A percentile compares a stretch with the other conserved stretches of the same genome.
Evolutionary conservation across 2,329 filamentous ascomycete species (phyloP).

Genomic region (Exophiala spinifera): DNA sequence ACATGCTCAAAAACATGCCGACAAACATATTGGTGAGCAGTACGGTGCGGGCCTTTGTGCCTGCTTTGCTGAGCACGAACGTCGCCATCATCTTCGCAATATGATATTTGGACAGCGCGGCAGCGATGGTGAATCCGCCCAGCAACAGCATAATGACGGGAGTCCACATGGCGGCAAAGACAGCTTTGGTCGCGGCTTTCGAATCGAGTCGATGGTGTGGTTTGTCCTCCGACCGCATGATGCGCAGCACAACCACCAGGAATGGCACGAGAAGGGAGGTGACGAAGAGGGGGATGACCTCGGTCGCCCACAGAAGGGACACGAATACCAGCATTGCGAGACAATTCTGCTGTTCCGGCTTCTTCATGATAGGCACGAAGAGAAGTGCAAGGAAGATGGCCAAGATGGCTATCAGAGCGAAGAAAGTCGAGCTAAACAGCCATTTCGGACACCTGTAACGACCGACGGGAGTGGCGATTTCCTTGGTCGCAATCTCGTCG

Average conservation of each 20-base stretch:
- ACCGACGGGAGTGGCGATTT: slow-evolving; percentile 76
- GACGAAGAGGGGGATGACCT: slow-evolving; percentile 95
- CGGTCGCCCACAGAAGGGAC: slow-evolving; percentile 92
- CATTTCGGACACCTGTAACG: slow-evolving; percentile 72
- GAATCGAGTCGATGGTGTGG: slow-evolving; percentile 70
- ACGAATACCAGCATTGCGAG: slow-evolving; percentile 91
- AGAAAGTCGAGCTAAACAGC: slow-evolving; percentile 79
- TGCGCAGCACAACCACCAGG: slow-evolving; percentile 78
- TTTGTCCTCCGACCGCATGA: slow-evolving; percentile 73
- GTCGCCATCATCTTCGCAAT: slow-evolving; percentile 98
- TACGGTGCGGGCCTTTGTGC: slow-evolving; percentile 83
- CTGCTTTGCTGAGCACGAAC: slow-evolving; percentile 92
- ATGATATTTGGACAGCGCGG: slow-evolving; percentile 92
- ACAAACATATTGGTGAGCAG: slow-evolving; percentile 98
- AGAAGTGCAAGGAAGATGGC: slow-evolving; percentile 72
- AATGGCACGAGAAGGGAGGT: slow-evolving; percentile 93
- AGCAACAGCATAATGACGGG: slow-evolving; percentile 97
- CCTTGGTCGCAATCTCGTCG: slow-evolving; percentile 59
- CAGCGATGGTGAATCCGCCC: slow-evolving; percentile 92
- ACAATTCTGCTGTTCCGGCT: slow-evolving; percentile 91
- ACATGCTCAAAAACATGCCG: slow-evolving; percentile 95
- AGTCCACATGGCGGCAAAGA: slow-evolving; percentile 98
- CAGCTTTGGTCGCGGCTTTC: slow-evolving; percentile 74
- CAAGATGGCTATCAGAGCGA: slow-evolving; percentile 68
- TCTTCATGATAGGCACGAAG: slow-evolving; percentile 75